Conservation (phyloP, 345 rosid species). For the Gossypium turneri region DNA sequence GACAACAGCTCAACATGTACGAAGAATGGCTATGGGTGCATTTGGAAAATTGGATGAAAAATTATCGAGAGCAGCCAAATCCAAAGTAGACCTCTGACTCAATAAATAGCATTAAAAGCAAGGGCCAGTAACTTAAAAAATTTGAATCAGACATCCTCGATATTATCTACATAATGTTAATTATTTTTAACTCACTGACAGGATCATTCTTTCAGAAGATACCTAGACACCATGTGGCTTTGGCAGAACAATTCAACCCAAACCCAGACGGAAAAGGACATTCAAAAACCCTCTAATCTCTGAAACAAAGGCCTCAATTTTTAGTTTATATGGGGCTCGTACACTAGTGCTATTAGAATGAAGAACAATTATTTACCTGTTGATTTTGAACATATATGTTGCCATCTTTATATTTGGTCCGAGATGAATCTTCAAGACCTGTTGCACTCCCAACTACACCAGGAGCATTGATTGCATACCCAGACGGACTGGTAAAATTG, state of each 20-base stretch:
- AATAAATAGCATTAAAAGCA: background rate
- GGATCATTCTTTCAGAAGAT: background rate
- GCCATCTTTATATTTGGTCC: constrained; percentile 80
- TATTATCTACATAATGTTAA: background rate
- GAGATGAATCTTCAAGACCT: constrained; percentile 82
- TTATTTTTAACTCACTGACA: background rate
- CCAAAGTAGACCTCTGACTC: background rate
- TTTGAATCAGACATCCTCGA: background rate
- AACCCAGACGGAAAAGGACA: background rate
- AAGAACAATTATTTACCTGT: constrained; percentile 46
- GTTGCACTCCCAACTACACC: constrained; percentile 71
- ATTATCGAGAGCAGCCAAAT: background rate
- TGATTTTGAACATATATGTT: constrained; percentile 75
- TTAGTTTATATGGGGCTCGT: background rate
- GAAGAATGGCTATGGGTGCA: background rate
- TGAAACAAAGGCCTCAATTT: background rate
- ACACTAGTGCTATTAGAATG: background rate
- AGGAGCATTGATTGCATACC: constrained; percentile 66
- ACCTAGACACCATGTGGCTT: background rate
- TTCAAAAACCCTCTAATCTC: background rate
- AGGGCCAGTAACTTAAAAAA: background rate
- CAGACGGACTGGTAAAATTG: constrained; percentile 48
- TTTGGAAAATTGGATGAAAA: background rate
- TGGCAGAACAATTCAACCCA: background rate
- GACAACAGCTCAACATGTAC: background rate